Evolutionary conservation across 2,329 filamentous ascomycete genomes (phyloP).

Genomic region (Ilyonectria sp.): DNA sequence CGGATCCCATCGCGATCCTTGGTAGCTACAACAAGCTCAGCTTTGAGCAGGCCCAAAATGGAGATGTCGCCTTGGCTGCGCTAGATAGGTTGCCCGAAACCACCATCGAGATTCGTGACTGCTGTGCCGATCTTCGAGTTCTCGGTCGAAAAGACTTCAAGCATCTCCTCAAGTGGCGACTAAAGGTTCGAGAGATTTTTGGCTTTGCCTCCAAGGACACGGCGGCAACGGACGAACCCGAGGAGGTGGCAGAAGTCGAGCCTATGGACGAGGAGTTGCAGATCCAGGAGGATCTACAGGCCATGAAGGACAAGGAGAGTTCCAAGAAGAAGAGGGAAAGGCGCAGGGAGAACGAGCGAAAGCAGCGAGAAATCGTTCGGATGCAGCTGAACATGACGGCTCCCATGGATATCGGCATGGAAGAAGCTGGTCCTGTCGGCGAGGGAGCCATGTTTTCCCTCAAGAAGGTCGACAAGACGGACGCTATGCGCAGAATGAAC

Average conservation of each 20-base stretch:
- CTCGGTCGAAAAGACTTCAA: slow-evolving; percentile 96
- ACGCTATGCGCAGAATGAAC: slow-evolving; percentile 71
- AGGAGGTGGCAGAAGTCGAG: slow-evolving; percentile 86
- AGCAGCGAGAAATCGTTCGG: slow-evolving; percentile 93
- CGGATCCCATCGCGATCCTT: slow-evolving; percentile 92
- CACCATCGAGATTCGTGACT: slow-evolving; percentile 83
- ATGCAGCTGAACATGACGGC: slow-evolving; percentile 98
- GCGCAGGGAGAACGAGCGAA: slow-evolving; percentile 91
- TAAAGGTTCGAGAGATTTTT: slow-evolving; percentile 92
- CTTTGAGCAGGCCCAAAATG: slow-evolving; percentile 84
- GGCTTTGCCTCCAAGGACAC: slow-evolving; percentile 85
- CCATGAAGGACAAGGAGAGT: slow-evolving; percentile 83
- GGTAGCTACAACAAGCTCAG: slow-evolving; percentile 87
- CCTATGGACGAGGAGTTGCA: slow-evolving; percentile 95
- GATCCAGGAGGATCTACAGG: slow-evolving; percentile 89
- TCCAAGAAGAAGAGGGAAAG: slow-evolving; percentile 86
- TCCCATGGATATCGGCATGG: slow-evolving; percentile 95
- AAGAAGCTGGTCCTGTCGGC: slow-evolving; percentile 84
- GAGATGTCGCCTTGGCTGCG: slow-evolving; percentile 89
- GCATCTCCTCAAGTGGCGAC: slow-evolving; percentile 87
- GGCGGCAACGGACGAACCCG: slow-evolving; percentile 59
- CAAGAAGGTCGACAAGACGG: slow-evolving; percentile 84
- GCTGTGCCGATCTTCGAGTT: slow-evolving; percentile 89
- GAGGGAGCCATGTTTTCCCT: slow-evolving; percentile 90
- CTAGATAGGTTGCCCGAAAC: slow-evolving; percentile 90